These are phyloP conservation scores for Mimosa pudica DNA, from an alignment of 306 rosid genomes.

Conservation along the genomic window DNA sequence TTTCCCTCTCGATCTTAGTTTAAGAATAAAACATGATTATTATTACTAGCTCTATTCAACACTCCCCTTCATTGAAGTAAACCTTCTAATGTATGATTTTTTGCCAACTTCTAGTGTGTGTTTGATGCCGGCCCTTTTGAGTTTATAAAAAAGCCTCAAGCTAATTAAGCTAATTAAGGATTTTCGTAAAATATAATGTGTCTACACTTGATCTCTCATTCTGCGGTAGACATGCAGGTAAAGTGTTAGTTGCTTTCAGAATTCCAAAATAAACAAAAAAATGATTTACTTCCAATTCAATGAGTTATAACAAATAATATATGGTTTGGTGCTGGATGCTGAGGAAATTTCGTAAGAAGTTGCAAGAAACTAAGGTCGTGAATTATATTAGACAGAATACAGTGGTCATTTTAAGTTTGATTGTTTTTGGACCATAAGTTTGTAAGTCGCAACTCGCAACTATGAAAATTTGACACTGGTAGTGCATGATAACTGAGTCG, in stretches of 20 bases:
- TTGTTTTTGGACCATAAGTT: neutral
- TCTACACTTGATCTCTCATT: neutral
- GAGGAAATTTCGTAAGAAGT: conserved; percentile 23
- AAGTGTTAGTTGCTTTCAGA: too few species aligned
- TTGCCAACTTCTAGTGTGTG: too few species aligned
- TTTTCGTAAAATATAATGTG: neutral
- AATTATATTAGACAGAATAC: neutral
- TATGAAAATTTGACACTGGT: too few species aligned
- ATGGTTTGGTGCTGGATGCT: conserved; percentile 33
- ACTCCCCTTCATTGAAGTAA: neutral
- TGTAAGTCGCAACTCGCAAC: neutral
- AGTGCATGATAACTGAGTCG: neutral
- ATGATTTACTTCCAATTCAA: neutral
- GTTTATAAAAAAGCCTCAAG: neutral
- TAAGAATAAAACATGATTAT: neutral
- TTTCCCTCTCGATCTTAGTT: neutral
- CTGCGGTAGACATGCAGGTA: neutral
- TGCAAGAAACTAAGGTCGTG: neutral
- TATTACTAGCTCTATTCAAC: neutral
- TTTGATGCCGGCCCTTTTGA: neutral
- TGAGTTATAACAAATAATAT: neutral
- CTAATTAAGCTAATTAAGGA: neutral
- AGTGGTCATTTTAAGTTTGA: conserved; percentile 1
- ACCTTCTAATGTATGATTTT: too few species aligned
- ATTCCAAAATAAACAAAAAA: too few species aligned